These are phyloP conservation scores for Aspergillus aculeatus DNA, from an alignment of 2,329 filamentous ascomycete species.

Conservation along the genomic window DNA sequence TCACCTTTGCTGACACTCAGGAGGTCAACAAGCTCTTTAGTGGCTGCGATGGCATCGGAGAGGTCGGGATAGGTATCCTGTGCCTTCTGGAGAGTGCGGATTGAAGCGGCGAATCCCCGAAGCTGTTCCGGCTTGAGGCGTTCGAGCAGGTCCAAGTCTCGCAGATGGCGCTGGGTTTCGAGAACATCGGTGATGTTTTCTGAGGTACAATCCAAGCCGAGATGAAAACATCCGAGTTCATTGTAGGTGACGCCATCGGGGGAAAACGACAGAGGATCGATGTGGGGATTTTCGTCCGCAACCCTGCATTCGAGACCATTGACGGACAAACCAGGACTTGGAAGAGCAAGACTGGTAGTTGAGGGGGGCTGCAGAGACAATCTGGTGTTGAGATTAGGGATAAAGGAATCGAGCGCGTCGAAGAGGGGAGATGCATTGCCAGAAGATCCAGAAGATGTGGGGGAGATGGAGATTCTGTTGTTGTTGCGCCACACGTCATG, in stretches of 20 bases:
- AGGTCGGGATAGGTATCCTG: neutral
- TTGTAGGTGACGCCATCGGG: conserved; percentile 21
- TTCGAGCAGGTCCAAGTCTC: conserved; percentile 24
- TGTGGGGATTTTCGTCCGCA: conserved; percentile 12
- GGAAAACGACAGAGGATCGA: conserved; percentile 24
- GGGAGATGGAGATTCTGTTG: conserved; percentile 4
- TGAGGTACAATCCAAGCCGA: conserved; percentile 23
- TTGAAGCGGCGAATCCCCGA: conserved; percentile 12
- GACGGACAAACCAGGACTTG: conserved; percentile 13
- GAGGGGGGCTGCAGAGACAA: conserved; percentile 7
- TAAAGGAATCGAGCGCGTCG: conserved; percentile 7
- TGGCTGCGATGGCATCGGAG: neutral
- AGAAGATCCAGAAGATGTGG: neutral
- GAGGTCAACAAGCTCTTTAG: conserved; percentile 11
- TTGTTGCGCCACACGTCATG: conserved; percentile 36
- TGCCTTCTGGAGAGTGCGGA: conserved; percentile 19
- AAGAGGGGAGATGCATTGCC: neutral
- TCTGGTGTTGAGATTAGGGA: conserved; percentile 9
- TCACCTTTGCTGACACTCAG: conserved; percentile 6
- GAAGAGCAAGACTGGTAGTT: neutral
- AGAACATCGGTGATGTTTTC: conserved; percentile 25
- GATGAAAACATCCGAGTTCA: conserved; percentile 29
- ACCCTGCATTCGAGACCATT: conserved; percentile 15
- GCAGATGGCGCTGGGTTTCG: conserved; percentile 22
- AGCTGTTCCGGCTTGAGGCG: conserved; percentile 20